phyloP scores from a whole-genome alignment of 1,139 yeast species.

The Sugiyamaella japonica region DNA sequence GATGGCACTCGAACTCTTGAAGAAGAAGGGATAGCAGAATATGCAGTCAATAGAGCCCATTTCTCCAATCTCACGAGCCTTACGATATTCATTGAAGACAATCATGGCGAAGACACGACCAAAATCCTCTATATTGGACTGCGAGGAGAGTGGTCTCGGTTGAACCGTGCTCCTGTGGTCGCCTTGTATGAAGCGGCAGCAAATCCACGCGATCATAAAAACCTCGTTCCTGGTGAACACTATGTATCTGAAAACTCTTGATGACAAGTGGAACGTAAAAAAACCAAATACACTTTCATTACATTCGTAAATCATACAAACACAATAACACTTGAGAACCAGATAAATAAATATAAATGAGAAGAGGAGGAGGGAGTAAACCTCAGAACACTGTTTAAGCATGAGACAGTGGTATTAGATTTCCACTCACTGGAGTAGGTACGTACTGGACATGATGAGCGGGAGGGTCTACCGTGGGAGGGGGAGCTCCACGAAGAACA shows the following conservation, averaged over 20 bases:
- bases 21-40: constrained; percentile 70
- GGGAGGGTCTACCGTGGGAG: constrained; percentile 5
- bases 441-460: constrained; percentile 8
- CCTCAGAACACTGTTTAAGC: neutral
- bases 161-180: constrained; percentile 66
- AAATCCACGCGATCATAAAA: constrained; percentile 85
- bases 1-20: constrained; percentile 33
- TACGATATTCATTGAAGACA: constrained; percentile 65
- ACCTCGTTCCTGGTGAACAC: constrained; percentile 42
- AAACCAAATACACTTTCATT: constrained; percentile 9
- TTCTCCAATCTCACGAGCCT: constrained; percentile 72
- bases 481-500: constrained; percentile 7
- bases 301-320: constrained; percentile 17
- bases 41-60: constrained; percentile 69
- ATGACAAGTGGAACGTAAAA: neutral
- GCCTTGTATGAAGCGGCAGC: constrained; percentile 88
- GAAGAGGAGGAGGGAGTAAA: neutral
- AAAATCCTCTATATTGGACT: constrained; percentile 71
- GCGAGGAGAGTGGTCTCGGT: constrained; percentile 70
- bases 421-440: constrained; percentile 4
- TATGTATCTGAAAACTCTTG: constrained; percentile 22
- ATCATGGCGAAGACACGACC: constrained; percentile 64
- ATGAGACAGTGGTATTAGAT: neutral
- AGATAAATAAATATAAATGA: constrained; percentile 1
- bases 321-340: constrained; percentile 1